A percentile compares a stretch with the other conserved stretches of the same genome.
These are phyloP conservation scores for Phlebopus sp. DNA, from an alignment of 1,284 basidiomycete genomes.

Conservation along the genomic window DNA sequence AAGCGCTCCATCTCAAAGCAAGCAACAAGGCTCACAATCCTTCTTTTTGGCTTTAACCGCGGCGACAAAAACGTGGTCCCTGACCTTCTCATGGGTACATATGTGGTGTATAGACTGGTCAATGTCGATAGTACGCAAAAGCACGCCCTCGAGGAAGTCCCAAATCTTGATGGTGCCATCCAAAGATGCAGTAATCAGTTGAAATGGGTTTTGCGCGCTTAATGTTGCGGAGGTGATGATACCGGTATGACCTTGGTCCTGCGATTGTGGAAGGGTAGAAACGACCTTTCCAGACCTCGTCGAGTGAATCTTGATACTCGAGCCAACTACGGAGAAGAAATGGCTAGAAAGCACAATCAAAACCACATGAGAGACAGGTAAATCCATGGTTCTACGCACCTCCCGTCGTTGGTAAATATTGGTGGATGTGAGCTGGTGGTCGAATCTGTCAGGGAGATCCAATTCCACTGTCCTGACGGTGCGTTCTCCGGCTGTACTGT, in stretches of 20 bases:
- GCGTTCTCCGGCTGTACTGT: constrained; percentile 10
- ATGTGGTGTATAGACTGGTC: constrained; percentile 73
- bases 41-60: constrained; percentile 52
- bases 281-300: constrained; percentile 72
- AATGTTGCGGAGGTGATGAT: constrained; percentile 75
- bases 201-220: constrained; percentile 85
- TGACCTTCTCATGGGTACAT: constrained; percentile 64
- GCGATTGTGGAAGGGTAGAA: constrained; percentile 69
- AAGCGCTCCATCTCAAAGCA: constrained; percentile 9
- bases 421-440: constrained; percentile 65
- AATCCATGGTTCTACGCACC: constrained; percentile 47
- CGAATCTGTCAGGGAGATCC: constrained; percentile 71
- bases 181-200: constrained; percentile 83
- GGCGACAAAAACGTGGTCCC: constrained; percentile 69
- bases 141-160: constrained; percentile 88
- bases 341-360: constrained; percentile 52
- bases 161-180: constrained; percentile 87
- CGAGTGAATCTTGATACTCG: constrained; percentile 81
- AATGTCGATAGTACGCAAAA: constrained; percentile 73
- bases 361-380: constrained; percentile 10
- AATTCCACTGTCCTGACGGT: constrained; percentile 53
- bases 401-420: constrained; percentile 83
- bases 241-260: constrained; percentile 45
- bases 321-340: constrained; percentile 80
- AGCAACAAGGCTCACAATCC: constrained; percentile 37